Base-by-base conservation (phyloP, 495 filamentous ascomycete species). In the Tirmania nivea region DNA sequence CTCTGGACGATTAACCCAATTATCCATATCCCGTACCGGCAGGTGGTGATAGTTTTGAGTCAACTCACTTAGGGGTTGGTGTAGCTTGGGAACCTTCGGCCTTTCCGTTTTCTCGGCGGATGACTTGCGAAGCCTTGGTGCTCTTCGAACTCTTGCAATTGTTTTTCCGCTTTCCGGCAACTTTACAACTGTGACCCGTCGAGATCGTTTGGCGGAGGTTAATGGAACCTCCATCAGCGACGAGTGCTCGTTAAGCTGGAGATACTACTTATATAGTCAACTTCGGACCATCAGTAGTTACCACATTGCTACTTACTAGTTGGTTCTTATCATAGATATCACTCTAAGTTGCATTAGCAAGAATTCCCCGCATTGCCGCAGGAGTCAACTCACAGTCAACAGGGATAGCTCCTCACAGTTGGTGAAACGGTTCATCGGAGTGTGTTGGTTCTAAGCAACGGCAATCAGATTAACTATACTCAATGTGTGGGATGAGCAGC, bases 11-110 rank as follows among this genome's bases (percentile, higher is more conserved):
- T 81, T 78, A 20, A 94, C 89, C 71, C 80, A 93, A 19, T 68
- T 71, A 53, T 85, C 78, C 73, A 95, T 95, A 65, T 97, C 78
- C 49, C 74, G 75, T 35, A 90, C 65, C 5, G 80, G 77, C 19
- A 82, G 69, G 47, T 78, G 66, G 8, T 70, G 69, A 61, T 78
- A 70, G 55, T 81, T 67, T 60, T 77, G 76, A 10, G 86, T 92
- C 55, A 94, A 61, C 55, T 81, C 71, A 65, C 86, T 94, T 63
- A 97, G 65, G 0, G 90, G 86, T 21, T 69, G 75, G 17, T 71
- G 75, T 34, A 88, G 67, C 55, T 73, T 71, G 4, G 74, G 69
- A 16, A 73, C 62, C 55, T 64, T 73, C 67, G 54, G 70, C 60
- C 52, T 69, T 56, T 55, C 65, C 60, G 54, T 51, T 53, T 58